Base-by-base conservation (phyloP, 1,139 yeast genomes). In the Lodderomyces margitis region DNA sequence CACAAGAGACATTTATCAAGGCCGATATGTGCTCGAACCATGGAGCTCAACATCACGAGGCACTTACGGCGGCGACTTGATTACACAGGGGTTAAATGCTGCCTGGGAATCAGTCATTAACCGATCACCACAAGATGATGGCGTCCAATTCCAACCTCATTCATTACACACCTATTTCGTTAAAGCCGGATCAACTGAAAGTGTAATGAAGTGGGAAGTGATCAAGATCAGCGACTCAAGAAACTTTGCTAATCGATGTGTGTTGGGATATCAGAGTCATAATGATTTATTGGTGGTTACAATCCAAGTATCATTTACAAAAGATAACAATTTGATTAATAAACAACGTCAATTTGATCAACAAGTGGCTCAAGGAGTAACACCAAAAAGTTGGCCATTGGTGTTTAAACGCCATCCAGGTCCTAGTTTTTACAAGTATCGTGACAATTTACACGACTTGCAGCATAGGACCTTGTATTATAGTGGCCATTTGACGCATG, bases 121-220 rank as follows among this genome's bases (percentile, higher is more conserved):
- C 16, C 15, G 31, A 27, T n/a, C 31, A 12, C 6, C 7, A 24
- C 28, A 6, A 12, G 16, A n/a, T 6, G 47, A 45, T 5, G 48
- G 43, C 19, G 52, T 44, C 20, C 64, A 54, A 16, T 61, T 68
- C 37, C 58, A 59, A 36, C 71, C 74, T 5, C 70, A 70, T 49
- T 67, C 74, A 10, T 57, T 68, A 36, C 75, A 70, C 49, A 52
- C 64, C 25, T 69, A 68, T 51, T 70, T 70, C 45, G 57, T 70
- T 39, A 66, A 66, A 43, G 72, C 75, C 4, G 74, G 74, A 0
- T 54, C 55, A 36, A 43, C 47, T 16, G 60, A 58, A 17, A 51
- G 63, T 17, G 59, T 58, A n/a, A 61, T 69, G 46, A 54, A 65
- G 40, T 70, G 70, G 62, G 72, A 65, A 46, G 65, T 70, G 7